A percentile compares a stretch with the other conserved stretches of the same genome.
phyloP scores from a whole-genome alignment of 139 green algal species.

The Deuterostichococcus epilithicus region DNA sequence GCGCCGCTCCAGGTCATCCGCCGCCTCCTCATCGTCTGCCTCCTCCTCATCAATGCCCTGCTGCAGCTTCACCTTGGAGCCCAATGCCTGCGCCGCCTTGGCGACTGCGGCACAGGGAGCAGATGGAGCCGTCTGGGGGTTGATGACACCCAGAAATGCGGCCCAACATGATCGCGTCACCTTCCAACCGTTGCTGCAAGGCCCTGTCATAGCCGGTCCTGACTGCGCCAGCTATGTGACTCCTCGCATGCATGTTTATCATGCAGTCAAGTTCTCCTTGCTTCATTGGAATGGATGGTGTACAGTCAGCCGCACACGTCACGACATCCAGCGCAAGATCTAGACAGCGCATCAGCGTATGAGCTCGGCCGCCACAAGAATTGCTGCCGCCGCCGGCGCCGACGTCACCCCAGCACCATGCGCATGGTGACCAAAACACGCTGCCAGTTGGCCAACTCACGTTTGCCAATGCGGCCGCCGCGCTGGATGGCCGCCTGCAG shows the following conservation, averaged over 20 bases:
- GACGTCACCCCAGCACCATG: constrained; percentile 2
- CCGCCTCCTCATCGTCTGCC: constrained; percentile 38
- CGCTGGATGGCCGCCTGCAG: constrained; percentile 23
- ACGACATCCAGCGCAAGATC: too few relatives aligned
- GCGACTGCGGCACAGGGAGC: constrained; percentile 47
- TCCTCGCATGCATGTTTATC: background rate
- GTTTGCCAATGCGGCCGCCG: constrained; percentile 25
- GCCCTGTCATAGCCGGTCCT: background rate
- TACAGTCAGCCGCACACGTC: too few relatives aligned
- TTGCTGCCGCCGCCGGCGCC: too few relatives aligned
- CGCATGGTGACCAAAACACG: constrained; percentile 11
- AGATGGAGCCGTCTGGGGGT: background rate
- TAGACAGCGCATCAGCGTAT: background rate
- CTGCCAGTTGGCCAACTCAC: constrained; percentile 24
- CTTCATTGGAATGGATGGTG: background rate
- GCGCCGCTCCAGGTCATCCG: constrained; percentile 28
- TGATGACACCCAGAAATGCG: too few relatives aligned
- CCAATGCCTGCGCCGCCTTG: constrained; percentile 57
- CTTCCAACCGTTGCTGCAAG: too few relatives aligned
- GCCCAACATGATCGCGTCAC: too few relatives aligned
- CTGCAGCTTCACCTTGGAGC: constrained; percentile 58
- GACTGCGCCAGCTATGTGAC: background rate
- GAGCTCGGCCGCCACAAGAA: background rate
- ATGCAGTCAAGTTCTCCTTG: background rate
- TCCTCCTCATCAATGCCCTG: constrained; percentile 42